Evolutionary conservation across 2,329 filamentous ascomycete species (phyloP), one percentile per base, ranked within the genome.

Genomic region (Penicillium sclerotigenum): DNA sequence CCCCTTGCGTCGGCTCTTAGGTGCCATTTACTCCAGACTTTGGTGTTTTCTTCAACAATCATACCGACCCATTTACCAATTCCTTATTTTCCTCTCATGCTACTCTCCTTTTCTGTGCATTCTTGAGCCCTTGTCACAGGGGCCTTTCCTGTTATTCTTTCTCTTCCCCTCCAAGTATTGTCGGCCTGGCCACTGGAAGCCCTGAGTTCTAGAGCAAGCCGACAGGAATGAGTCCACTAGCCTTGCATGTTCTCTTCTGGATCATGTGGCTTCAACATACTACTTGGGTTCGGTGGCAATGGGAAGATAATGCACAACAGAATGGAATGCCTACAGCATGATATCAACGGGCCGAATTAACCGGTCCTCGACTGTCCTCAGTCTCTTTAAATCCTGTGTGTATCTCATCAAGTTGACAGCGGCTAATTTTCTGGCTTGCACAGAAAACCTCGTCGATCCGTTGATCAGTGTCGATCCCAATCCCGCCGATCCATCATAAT

Each of bases 1-100:
- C 47, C 34, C 53, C 53, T 55, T 55, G 40, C 53, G 18, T 55
- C 47, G 40, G 40, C 34, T 40, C 16, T 46, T 40, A 13, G 11
- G 37, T 38, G 14, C 33, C 18, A 22, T 24, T 37, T 20, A 51
- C 47, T 37, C 40, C 34, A 50, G 33, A 24, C 16, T 41, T 28
- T 7, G 24, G 37, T 37, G 26, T 16, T 29, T 11, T 40, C 28
- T 42, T 24, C 52, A 29, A 14, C 26, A 34, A 37, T 18, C n/a
- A 9, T 11, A 36, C 10, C 24, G 13, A 20, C 14, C 9, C 24
- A 3, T n/a, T 40, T n/a, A 16, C 26, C 38, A 22, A 13, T 24
- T 18, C 11, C 14, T 37, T 24, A 14, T 38, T 36, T 49, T 7
- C 9, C 24, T 13, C 20, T 31, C 28, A 20, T 31, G 2, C 16